Conservation (phyloP, 352 stramenopile species). For the Phytophthora fragariaefolia region DNA sequence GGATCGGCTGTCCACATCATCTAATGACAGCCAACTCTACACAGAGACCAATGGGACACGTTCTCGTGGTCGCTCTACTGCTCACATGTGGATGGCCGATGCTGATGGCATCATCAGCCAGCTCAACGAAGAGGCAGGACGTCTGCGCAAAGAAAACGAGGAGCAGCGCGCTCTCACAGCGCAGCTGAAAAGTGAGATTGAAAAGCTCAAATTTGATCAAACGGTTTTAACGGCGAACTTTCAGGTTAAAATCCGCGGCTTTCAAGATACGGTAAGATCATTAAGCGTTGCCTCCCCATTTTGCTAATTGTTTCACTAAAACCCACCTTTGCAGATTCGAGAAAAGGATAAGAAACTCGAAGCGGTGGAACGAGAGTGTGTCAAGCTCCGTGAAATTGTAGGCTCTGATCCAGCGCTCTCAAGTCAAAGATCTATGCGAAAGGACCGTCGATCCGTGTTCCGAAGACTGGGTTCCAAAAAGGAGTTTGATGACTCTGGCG, state of each 20-base stretch:
- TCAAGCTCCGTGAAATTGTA: constrained; percentile 70
- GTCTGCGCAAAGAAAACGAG: constrained; percentile 80
- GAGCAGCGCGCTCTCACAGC: constrained; percentile 57
- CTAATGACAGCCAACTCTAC: constrained; percentile 52
- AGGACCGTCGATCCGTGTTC: constrained; percentile 68
- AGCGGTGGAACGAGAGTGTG: constrained; percentile 69
- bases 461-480: constrained; percentile 83
- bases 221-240: constrained; percentile 77
- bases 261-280: constrained; percentile 59
- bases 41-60: constrained; percentile 47
- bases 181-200: constrained; percentile 67
- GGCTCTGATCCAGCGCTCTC: constrained; percentile 37
- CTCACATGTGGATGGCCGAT: constrained; percentile 87
- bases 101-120: constrained; percentile 84
- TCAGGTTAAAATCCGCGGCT: constrained; percentile 85
- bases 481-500: constrained; percentile 52
- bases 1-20: constrained; percentile 46
- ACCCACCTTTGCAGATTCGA: constrained; percentile 46
- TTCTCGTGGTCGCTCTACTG: constrained; percentile 63
- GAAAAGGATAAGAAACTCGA: constrained; percentile 89
- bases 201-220: constrained; percentile 82
- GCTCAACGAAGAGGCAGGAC: constrained; percentile 74
- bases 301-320: not conserved
- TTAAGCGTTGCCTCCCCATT: not conserved
- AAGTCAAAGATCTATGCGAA: constrained; percentile 46